These are phyloP conservation scores for Dactylonectria macrodidyma DNA, from an alignment of 2,329 filamentous ascomycete genomes.

Conservation along the genomic window DNA sequence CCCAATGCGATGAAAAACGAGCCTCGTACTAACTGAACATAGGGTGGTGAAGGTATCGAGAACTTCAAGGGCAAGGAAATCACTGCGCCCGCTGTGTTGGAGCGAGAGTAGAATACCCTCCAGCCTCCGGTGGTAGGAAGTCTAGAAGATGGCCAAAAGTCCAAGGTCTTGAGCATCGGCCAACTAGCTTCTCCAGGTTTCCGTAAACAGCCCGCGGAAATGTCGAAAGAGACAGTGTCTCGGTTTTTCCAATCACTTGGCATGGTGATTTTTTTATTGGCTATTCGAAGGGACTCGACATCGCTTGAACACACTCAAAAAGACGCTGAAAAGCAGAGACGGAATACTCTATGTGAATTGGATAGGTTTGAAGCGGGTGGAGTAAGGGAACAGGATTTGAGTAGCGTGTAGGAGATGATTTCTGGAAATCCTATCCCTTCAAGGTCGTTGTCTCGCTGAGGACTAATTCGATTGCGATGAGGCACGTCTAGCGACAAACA, in stretches of 20 bases:
- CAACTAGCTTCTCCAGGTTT: not conserved
- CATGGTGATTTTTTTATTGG: not conserved
- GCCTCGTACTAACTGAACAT: slow-evolving; percentile 24
- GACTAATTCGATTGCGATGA: not conserved
- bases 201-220: not conserved
- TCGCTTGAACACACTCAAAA: not conserved
- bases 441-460: not conserved
- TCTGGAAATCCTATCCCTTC: not conserved
- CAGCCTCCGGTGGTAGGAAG: slow-evolving; percentile 1
- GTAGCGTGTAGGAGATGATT: not conserved
- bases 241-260: not conserved
- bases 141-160: slow-evolving; percentile 12
- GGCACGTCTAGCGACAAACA: not conserved
- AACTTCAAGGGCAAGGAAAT: slow-evolving; percentile 68
- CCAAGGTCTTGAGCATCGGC: not conserved
- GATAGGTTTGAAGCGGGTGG: not conserved
- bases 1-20: not conserved
- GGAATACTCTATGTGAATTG: not conserved
- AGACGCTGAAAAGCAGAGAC: not conserved
- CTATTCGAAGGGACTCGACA: not conserved
- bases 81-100: slow-evolving; percentile 66
- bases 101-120: slow-evolving; percentile 55
- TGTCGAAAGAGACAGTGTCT: not conserved
- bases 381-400: not conserved
- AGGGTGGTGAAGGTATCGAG: slow-evolving; percentile 76